Percentiles rank a stretch among this genome's conserved stretches.
Conservation (phyloP, 2,329 filamentous ascomycete species). For the Domatiomyces globalis region DNA sequence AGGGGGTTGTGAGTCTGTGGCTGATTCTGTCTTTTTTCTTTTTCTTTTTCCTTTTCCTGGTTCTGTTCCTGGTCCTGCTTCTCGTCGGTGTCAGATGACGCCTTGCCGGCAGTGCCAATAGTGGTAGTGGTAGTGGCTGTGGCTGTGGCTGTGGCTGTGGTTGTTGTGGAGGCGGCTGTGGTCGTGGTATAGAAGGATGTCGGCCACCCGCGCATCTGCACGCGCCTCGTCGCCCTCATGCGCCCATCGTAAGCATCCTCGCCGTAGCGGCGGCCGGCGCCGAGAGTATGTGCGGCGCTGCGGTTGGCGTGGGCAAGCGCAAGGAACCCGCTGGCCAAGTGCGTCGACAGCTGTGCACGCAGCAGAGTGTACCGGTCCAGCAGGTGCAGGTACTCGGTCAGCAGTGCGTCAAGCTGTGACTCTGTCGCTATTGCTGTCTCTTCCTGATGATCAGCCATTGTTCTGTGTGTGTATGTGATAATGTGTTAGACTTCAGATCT, state of each 20-base stretch:
- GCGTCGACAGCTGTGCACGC: conserved; percentile 13
- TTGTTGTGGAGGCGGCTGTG: too few relatives aligned
- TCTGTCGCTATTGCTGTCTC: not conserved
- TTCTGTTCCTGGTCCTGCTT: not conserved
- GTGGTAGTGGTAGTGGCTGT: conserved; percentile 1
- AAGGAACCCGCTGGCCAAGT: conserved; percentile 28
- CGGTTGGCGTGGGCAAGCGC: conserved; percentile 37
- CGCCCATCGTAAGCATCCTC: conserved; percentile 37
- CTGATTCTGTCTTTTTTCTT: not conserved
- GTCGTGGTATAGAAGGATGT: not conserved
- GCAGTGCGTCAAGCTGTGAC: conserved; percentile 11
- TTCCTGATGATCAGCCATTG: not conserved
- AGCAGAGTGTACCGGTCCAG: conserved; percentile 19
- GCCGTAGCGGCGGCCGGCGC: conserved; percentile 31
- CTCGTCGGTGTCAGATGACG: not conserved
- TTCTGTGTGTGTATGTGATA: not conserved
- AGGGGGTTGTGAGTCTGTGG: conserved; percentile 25
- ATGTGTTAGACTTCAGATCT: too few relatives aligned
- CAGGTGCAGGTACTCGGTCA: conserved; percentile 16
- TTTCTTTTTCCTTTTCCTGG: too few relatives aligned
- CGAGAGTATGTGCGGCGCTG: conserved; percentile 26
- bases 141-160: conserved; percentile 2
- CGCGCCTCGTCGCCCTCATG: conserved; percentile 33
- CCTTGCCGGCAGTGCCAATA: not conserved
- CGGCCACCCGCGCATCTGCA: conserved; percentile 5